Conservation (phyloP, 2,329 filamentous ascomycete species). For the Blastomyces emzantsi region DNA sequence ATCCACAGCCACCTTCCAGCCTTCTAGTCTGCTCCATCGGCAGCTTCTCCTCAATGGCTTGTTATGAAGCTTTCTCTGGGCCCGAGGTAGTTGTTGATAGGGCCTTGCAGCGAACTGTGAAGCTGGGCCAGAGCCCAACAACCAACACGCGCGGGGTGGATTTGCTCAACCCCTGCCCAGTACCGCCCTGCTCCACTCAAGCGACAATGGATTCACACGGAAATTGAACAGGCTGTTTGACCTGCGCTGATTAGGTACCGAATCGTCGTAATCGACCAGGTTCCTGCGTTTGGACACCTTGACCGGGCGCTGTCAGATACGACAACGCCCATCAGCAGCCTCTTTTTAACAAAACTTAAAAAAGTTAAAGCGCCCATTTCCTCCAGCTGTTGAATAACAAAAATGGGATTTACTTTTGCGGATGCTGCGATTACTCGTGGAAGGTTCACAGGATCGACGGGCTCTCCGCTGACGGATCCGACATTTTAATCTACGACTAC, state of each 20-base stretch:
- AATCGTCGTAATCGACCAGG: constrained; percentile 1
- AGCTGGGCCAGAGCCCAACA: not conserved
- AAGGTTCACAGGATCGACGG: not conserved
- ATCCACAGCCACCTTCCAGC: not conserved
- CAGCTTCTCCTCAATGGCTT: not conserved
- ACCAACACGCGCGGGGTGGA: not conserved
- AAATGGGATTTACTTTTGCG: not conserved
- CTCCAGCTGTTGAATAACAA: not conserved
- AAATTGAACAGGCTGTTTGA: constrained; percentile 1
- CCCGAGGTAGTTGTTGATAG: not conserved
- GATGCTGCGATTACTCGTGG: not conserved
- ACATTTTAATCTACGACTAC: not conserved
- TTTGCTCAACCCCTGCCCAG: not conserved
- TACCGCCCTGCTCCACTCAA: not conserved
- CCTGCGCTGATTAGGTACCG: not conserved
- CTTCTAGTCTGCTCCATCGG: not conserved
- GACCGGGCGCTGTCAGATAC: constrained; percentile 1
- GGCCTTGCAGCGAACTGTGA: not conserved
- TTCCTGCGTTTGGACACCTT: constrained; percentile 4
- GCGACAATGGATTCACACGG: not conserved
- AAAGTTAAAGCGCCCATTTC: not conserved
- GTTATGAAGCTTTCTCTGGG: not conserved
- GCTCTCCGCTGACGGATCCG: not conserved
- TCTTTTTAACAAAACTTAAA: not conserved
- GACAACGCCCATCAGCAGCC: not conserved